Conservation (phyloP, 2,329 filamentous ascomycete species). For the Fusarium burgessii region DNA sequence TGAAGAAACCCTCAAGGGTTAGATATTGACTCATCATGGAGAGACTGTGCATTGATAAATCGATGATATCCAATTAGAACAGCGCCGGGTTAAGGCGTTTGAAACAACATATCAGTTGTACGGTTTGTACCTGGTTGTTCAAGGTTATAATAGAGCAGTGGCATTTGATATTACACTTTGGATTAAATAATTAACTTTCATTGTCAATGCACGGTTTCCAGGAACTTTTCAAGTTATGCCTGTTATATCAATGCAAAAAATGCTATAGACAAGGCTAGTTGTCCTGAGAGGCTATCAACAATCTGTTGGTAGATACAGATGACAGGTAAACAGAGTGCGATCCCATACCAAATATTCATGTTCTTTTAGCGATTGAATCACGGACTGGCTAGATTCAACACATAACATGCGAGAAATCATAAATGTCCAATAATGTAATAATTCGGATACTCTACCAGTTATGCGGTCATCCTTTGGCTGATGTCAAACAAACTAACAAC, state of each 20-base stretch:
- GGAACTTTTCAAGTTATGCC: not conserved
- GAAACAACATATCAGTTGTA: constrained; percentile 6
- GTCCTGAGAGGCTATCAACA: not conserved
- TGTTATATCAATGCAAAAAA: not conserved
- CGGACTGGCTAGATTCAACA: not conserved
- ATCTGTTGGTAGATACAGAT: not conserved
- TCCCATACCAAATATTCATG: too few species aligned
- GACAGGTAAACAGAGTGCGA: not conserved
- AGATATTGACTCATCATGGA: constrained; percentile 13
- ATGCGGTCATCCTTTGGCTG: not conserved
- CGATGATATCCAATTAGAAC: constrained; percentile 9
- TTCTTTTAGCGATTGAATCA: not conserved
- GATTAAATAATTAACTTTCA: not conserved
- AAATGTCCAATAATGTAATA: constrained; percentile 2
- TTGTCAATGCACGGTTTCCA: not conserved
- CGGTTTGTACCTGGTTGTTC: not conserved
- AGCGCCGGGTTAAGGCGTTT: not conserved
- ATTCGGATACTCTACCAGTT: not conserved
- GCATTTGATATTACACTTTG: not conserved
- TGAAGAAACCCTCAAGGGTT: not conserved
- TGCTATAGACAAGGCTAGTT: not conserved
- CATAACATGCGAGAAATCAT: constrained; percentile 1
- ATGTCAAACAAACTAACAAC: constrained; percentile 6
- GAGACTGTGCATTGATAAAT: not conserved
- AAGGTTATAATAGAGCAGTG: not conserved